Conservation (phyloP, 148 eudicot species). For the Vaccinium macrocarpon region DNA sequence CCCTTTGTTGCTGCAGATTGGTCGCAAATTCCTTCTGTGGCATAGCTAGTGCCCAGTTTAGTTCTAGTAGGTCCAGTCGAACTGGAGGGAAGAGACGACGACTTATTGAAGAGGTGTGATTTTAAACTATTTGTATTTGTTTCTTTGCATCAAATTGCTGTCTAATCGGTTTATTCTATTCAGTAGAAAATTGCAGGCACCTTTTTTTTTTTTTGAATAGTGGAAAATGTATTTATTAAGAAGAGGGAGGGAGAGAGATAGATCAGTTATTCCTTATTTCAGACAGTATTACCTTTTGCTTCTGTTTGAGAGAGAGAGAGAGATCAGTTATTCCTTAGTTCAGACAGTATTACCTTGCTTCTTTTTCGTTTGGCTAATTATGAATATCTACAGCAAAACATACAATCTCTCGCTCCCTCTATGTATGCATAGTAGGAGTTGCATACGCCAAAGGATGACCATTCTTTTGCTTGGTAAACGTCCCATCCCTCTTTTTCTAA, state of each 20-base stretch:
- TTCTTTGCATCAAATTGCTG: not conserved
- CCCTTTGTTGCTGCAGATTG: constrained; percentile 87
- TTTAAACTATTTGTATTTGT: not conserved
- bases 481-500: not conserved
- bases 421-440: not conserved
- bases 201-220: not conserved
- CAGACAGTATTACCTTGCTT: not conserved
- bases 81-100: constrained; percentile 79
- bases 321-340: not conserved
- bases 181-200: not conserved
- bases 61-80: constrained; percentile 66
- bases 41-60: constrained; percentile 51
- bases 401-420: not conserved
- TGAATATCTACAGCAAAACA: not conserved
- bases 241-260: not conserved
- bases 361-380: not conserved
- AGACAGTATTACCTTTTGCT: too few species aligned
- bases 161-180: not conserved
- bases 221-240: not conserved
- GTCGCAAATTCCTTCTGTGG: constrained; percentile 67
- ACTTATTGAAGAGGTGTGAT: constrained; percentile 81
- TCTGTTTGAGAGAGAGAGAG: too few species aligned
- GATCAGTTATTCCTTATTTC: not conserved
- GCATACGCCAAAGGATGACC: not conserved
- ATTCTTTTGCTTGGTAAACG: not conserved